These are phyloP conservation scores for Agrostemma githago DNA, from an alignment of 148 eudicot species.

Conservation along the genomic window DNA sequence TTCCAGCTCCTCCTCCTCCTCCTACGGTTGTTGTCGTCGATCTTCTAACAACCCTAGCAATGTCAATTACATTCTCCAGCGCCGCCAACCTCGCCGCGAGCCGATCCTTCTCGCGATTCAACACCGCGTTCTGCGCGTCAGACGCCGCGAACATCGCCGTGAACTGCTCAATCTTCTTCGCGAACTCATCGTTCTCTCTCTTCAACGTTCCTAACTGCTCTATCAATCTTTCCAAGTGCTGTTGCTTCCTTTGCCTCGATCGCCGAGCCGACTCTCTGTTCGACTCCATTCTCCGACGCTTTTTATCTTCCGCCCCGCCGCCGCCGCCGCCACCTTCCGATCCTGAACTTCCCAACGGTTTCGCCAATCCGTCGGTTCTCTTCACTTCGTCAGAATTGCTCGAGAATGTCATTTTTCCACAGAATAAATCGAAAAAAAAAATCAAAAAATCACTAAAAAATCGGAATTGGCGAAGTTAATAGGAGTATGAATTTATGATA, in stretches of 20 bases:
- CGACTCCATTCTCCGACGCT: constrained; percentile 62
- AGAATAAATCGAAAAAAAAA: neutral
- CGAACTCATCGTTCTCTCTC: constrained; percentile 30
- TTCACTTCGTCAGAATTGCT: neutral
- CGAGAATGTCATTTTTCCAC: constrained; percentile 24
- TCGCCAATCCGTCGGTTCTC: neutral
- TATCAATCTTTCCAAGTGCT: constrained; percentile 50
- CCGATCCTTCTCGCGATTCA: constrained; percentile 33
- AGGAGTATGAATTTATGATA: constrained; percentile 32
- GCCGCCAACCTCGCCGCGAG: constrained; percentile 43
- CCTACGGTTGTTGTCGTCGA: neutral
- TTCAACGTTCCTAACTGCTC: constrained; percentile 26
- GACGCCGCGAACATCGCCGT: constrained; percentile 14
- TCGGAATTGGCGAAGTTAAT: neutral
- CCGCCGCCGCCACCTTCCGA: constrained; percentile 38
- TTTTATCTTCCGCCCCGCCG: constrained; percentile 49
- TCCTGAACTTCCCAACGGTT: constrained; percentile 30
- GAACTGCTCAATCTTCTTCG: constrained; percentile 24
- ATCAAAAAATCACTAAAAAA: neutral
- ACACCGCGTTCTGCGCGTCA: constrained; percentile 37
- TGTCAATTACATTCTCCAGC: constrained; percentile 35
- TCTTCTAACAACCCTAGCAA: constrained; percentile 28
- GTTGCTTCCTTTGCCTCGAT: constrained; percentile 61
- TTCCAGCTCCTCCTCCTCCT: neutral
- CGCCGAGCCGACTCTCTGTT: constrained; percentile 74